Base-by-base conservation (phyloP, 208 protist species). In the Vickermania ingenoplastis region DNA sequence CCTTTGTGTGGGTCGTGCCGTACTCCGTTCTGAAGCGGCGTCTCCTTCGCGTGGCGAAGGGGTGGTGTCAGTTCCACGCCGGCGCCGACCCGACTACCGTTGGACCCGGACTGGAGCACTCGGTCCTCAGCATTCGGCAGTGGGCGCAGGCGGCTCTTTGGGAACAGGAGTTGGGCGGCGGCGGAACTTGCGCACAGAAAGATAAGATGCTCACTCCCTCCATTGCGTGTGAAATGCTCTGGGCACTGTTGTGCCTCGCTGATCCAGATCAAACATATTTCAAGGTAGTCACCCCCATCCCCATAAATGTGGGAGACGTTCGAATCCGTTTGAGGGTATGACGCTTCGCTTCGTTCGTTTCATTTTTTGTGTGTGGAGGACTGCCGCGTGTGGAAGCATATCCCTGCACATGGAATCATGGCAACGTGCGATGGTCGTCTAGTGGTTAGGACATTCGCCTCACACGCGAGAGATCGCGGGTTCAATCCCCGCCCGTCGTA, bases 391-490 rank as follows among this genome's bases (percentile, higher is more conserved):
- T n/a, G n/a, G n/a, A n/a, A n/a, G n/a, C n/a, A n/a, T n/a, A n/a
- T n/a, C n/a, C n/a, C n/a, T n/a, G n/a, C n/a, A n/a, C n/a, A n/a
- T n/a, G n/a, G n/a, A n/a, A n/a, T n/a, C n/a, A n/a, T n/a, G n/a
- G n/a, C n/a, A 61, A 63, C 41, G 61, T 67, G 83, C 88, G 85
- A 89, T 92, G 83, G 88, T 95, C 85, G 85, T 95, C 88, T 92
- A 92, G 88, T 92, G 88, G 88, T 95, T 95, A 95, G 85, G 88
- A 92, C 85, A 92, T 95, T 91, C 85, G 88, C 88, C 85, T 92
- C 84, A 92, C 84, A 94, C 87, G 87, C 81, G 84, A 91, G 87
- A 90, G 83, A 90, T 91, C 82, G 88, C 83, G 86, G 86, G 83
- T 93, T 91, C 83, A 81, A 93, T 88, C 86, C 86, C 86, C 86